A percentile compares a stretch with the other conserved stretches of the same genome.
phyloP scores from a whole-genome alignment of 1,139 yeast genomes.

The Wickerhamomyces sp. region DNA sequence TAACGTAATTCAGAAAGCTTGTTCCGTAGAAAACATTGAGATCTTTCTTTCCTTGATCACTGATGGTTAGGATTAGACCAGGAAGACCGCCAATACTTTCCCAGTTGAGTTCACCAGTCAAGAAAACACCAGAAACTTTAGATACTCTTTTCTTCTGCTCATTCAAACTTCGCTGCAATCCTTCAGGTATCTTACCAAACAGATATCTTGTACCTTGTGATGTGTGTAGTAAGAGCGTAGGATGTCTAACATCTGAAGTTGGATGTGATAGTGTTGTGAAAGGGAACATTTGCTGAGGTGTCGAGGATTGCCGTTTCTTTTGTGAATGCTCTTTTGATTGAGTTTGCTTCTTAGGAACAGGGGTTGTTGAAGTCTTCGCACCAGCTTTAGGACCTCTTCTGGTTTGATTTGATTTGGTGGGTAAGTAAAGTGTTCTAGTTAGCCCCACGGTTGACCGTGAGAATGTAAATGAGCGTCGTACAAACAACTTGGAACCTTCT shows the following conservation, averaged over 20 bases:
- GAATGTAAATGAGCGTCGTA: background rate
- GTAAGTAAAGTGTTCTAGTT: conserved; percentile 8
- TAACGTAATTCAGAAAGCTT: conserved; percentile 44
- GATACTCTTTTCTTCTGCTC: conserved; percentile 49
- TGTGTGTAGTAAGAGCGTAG: conserved; percentile 50
- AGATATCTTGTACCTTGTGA: conserved; percentile 55
- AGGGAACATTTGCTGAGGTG: conserved; percentile 26
- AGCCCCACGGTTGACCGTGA: conserved; percentile 12
- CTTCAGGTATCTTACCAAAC: conserved; percentile 82
- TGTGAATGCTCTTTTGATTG: too few species aligned
- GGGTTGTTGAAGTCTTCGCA: background rate
- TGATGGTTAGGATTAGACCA: conserved; percentile 78
- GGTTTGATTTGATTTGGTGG: background rate
- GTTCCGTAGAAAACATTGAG: conserved; percentile 42
- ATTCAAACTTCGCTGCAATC: conserved; percentile 68
- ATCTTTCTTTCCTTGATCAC: conserved; percentile 67
- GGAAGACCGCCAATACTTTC: conserved; percentile 80
- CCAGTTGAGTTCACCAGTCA: conserved; percentile 78
- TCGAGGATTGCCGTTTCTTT: background rate
- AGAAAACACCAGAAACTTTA: conserved; percentile 58
- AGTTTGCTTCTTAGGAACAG: background rate
- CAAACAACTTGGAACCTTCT: conserved; percentile 8
- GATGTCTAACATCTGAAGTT: conserved; percentile 56
- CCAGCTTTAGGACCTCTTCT: background rate
- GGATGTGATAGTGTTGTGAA: conserved; percentile 44